Conservation (phyloP, 805 yeast species). For the Yamadazyma kitorensis region DNA sequence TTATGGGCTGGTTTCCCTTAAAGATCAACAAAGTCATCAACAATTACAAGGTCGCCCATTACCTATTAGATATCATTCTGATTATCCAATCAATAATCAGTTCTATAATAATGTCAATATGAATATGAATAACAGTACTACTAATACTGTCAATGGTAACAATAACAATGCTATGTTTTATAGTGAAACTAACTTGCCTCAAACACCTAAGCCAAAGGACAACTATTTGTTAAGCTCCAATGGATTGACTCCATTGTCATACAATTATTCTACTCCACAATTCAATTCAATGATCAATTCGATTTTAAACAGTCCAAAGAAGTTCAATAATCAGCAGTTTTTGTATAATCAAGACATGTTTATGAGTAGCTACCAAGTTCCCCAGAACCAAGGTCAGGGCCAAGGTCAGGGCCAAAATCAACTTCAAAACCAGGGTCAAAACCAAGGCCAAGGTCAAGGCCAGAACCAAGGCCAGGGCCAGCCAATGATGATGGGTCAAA, state of each 20-base stretch:
- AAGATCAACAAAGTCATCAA: constrained; percentile 1
- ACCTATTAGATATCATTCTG: constrained; percentile 8
- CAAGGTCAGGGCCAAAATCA: not conserved
- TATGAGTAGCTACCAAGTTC: constrained; percentile 2
- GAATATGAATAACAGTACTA: not conserved
- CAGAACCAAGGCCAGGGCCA: no score
- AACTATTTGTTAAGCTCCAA: constrained; percentile 21
- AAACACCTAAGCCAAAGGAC: constrained; percentile 34
- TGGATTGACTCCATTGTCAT: constrained; percentile 32
- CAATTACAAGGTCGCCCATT: constrained; percentile 5
- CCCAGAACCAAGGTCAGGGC: constrained; percentile 1
- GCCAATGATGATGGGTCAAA: not conserved
- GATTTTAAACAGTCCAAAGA: constrained; percentile 33
- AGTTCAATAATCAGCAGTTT: constrained; percentile 13
- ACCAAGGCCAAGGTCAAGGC: not conserved
- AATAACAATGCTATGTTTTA: constrained; percentile 3
- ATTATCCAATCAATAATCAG: not conserved
- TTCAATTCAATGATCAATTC: constrained; percentile 40
- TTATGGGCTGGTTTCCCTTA: constrained; percentile 14
- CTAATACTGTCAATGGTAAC: not conserved
- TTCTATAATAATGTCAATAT: not conserved
- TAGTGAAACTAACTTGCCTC: constrained; percentile 22
- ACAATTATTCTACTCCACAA: constrained; percentile 40
- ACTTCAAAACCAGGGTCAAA: not conserved
- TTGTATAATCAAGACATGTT: constrained; percentile 27